Conservation (phyloP, 1,139 yeast genomes). For the Blastobotrys buckinghamii region DNA sequence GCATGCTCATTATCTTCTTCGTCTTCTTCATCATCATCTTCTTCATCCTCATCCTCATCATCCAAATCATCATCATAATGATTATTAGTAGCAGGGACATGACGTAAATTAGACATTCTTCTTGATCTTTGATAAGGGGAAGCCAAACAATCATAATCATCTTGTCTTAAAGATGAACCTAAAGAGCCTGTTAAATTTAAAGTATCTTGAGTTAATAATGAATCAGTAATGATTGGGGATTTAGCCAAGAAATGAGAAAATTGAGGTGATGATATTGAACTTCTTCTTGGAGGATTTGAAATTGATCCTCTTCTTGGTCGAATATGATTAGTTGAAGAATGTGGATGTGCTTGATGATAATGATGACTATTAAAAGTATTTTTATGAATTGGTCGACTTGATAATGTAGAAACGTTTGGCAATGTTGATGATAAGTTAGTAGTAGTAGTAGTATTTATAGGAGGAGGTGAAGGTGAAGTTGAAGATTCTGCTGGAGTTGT, state of each 20-base stretch:
- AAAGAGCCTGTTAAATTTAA: conserved; percentile 1
- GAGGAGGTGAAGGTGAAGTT: background rate
- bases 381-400: conserved; percentile 19
- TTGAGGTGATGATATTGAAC: conserved; percentile 4
- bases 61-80: conserved; percentile 13
- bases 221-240: conserved; percentile 12
- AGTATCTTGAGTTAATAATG: conserved; percentile 10
- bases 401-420: conserved; percentile 16
- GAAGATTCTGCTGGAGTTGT: background rate
- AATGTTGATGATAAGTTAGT: conserved; percentile 7
- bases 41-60: conserved; percentile 13
- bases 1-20: conserved; percentile 8
- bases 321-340: too few species aligned
- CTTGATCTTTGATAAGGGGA: conserved; percentile 21
- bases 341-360: conserved; percentile 2
- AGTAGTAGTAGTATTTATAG: background rate
- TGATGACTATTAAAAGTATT: background rate
- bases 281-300: conserved; percentile 6
- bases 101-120: conserved; percentile 23
- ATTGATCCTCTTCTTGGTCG: conserved; percentile 3
- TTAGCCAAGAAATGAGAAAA: conserved; percentile 3
- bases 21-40: conserved; percentile 17
- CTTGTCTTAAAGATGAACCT: conserved; percentile 5
- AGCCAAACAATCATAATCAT: conserved; percentile 21
- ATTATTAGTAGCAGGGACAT: conserved; percentile 15